phyloP scores from a whole-genome alignment of 139 green algal species.

The Chlamydomonas incerta region DNA sequence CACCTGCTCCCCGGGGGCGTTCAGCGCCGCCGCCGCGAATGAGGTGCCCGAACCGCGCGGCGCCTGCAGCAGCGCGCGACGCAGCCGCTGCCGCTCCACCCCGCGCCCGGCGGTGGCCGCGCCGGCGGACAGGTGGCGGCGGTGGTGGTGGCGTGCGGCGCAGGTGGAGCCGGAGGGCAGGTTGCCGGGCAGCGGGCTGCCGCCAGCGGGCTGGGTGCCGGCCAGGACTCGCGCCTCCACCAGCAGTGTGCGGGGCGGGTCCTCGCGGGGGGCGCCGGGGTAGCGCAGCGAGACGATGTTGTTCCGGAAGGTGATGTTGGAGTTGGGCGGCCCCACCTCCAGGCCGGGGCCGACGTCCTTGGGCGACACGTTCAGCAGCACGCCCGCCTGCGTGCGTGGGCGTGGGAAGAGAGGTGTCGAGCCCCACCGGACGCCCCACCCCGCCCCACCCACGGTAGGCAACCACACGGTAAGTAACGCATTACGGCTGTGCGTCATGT shows the following conservation, averaged over 20 bases:
- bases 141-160: too few relatives aligned
- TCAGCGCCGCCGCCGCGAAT: background rate
- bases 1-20: background rate
- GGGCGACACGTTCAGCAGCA: background rate
- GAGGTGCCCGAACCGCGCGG: background rate
- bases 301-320: slow-evolving; percentile 6
- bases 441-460: too few relatives aligned
- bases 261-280: background rate
- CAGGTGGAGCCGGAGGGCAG: too few relatives aligned
- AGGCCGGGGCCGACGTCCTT: background rate
- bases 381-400: background rate
- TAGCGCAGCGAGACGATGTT: background rate
- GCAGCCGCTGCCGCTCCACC: background rate
- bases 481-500: too few relatives aligned
- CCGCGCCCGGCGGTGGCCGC: too few relatives aligned
- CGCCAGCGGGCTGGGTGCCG: background rate
- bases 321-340: background rate
- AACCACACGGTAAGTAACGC: too few relatives aligned
- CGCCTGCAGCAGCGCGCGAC: too few relatives aligned
- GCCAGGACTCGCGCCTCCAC: background rate
- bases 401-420: background rate
- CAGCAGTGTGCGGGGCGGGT: background rate
- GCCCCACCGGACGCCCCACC: too few relatives aligned
- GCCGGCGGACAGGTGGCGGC: too few relatives aligned
- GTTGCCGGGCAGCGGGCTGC: background rate